Percentiles rank a stretch among this genome's conserved stretches.
Evolutionary conservation across 2,329 filamentous ascomycete genomes (phyloP).

Genomic region (Penicillium sp.): DNA sequence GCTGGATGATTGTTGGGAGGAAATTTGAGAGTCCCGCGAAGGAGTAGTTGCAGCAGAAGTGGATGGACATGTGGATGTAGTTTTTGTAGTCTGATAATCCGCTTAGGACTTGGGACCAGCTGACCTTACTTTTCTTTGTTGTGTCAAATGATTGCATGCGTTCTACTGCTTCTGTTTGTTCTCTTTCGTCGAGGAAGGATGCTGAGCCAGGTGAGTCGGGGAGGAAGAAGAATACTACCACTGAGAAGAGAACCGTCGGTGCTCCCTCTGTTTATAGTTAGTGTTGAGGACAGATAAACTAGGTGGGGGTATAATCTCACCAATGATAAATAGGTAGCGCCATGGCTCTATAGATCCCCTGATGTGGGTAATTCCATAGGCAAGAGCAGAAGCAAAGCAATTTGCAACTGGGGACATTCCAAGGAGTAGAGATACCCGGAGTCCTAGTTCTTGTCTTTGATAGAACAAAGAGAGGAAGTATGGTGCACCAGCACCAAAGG

Average conservation of each 20-base stretch:
- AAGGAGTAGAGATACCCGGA: slow-evolving; percentile 42
- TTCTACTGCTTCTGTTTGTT: slow-evolving; percentile 45
- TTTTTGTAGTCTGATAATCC: slow-evolving; percentile 34
- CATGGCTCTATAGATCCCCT: slow-evolving; percentile 22
- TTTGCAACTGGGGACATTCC: slow-evolving; percentile 34
- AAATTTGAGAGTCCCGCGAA: slow-evolving; percentile 38
- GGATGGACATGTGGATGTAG: slow-evolving; percentile 31
- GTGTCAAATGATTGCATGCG: slow-evolving; percentile 33
- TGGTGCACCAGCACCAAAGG: slow-evolving; percentile 19
- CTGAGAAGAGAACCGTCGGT: slow-evolving; percentile 37
- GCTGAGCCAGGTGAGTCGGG: slow-evolving; percentile 40
- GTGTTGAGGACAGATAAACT: not conserved
- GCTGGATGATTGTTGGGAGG: slow-evolving; percentile 36
- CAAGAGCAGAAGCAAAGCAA: slow-evolving; percentile 35
- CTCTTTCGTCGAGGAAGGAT: slow-evolving; percentile 36
- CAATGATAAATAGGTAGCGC: slow-evolving; percentile 43
- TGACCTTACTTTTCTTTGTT: slow-evolving; percentile 22
- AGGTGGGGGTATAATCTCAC: slow-evolving; percentile 10
- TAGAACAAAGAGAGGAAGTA: slow-evolving; percentile 44
- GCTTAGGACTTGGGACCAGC: slow-evolving; percentile 29
- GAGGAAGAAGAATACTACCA: slow-evolving; percentile 37
- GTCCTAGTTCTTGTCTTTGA: slow-evolving; percentile 42
- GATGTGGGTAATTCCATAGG: slow-evolving; percentile 31
- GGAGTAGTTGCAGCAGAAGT: slow-evolving; percentile 33
- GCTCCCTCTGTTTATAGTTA: slow-evolving; percentile 30